Base-by-base conservation (phyloP, 768 basidiomycete species). In the Boletus pseudopeckii region DNA sequence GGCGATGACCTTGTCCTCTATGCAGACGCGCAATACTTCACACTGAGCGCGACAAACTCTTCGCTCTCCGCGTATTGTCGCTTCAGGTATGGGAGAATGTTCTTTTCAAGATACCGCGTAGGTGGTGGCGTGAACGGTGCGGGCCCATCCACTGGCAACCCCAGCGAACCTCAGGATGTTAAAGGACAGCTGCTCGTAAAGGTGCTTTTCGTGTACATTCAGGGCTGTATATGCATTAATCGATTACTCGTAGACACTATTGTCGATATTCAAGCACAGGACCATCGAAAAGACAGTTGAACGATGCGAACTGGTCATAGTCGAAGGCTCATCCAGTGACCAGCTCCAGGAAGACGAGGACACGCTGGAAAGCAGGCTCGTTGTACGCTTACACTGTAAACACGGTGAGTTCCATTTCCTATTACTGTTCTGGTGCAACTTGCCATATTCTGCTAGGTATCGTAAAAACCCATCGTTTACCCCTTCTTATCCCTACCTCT, bases 21-120 rank as follows among this genome's bases (percentile, higher is more conserved):
- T 53, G 89, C 86, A 8, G 80, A 81, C 9, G 65, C 76, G 0
- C 83, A 86, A 34, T 70, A 73, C 33, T 65, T 93, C 32, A 77
- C 83, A 7, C 67, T 93, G 26, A 89, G 87, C 48, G 74, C 85
- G 2, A 90, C 87, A 22, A 93, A 92, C 70, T 83, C 86, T 4
- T 85, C 90, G 5, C 81, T 85, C 64, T 88, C 91, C 37, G 90
- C 91, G 11, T 92, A 88, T 63, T 87, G 84, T 69, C 81, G 88
- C 14, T 86, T 92, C 74, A 84, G 80, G 65, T 90, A 86, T 59
- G 74, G 75, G 9, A 79, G 74, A 38, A 71, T 76, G 36, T 91
- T 89, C 72, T 93, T 93, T 66, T 81, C 81, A 24, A 82, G 77
- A 53, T 92, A 88, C 60, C 75, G 65, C 37, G 68, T 87, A 11